A percentile compares a stretch with the other conserved stretches of the same genome.
Conservation (phyloP, 139 green algal genomes). For the Trebouxia sp. region DNA sequence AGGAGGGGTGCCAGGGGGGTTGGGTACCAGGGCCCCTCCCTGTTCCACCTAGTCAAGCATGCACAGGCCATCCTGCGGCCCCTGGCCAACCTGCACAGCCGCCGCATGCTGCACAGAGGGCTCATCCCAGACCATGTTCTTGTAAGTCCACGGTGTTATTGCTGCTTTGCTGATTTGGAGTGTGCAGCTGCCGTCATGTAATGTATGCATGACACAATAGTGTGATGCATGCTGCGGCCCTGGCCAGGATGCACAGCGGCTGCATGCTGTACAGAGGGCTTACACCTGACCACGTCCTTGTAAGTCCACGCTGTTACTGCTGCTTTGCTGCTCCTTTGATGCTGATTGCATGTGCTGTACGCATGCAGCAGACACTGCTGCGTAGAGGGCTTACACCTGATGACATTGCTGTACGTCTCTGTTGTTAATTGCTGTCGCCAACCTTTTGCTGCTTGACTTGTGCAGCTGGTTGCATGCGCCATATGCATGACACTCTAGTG, state of each 20-base stretch:
- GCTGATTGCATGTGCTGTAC: too few species aligned
- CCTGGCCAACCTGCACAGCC: not conserved
- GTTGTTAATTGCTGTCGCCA: too few species aligned
- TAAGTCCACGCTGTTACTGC: not conserved
- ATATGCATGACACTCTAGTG: too few species aligned
- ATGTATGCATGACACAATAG: too few species aligned
- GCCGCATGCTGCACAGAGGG: not conserved
- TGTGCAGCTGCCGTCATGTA: too few species aligned
- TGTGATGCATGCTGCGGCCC: too few species aligned
- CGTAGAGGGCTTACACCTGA: not conserved
- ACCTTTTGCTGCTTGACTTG: too few species aligned
- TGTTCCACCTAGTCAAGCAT: not conserved
- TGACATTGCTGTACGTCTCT: not conserved
- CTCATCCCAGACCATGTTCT: not conserved
- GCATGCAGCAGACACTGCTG: too few species aligned
- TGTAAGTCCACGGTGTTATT: not conserved
- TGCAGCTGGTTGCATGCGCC: too few species aligned
- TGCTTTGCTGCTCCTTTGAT: too few species aligned
- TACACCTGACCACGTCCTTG: not conserved
- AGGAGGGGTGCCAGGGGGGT: not conserved
- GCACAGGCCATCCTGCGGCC: not conserved
- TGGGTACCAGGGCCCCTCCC: not conserved
- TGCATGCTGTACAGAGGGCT: not conserved
- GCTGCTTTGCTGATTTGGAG: not conserved
- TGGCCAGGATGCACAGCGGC: too few species aligned